Evolutionary conservation across 331 rosid genomes (phyloP), one percentile per base, ranked within the genome.

Genomic region (Rosa hybrid): DNA sequence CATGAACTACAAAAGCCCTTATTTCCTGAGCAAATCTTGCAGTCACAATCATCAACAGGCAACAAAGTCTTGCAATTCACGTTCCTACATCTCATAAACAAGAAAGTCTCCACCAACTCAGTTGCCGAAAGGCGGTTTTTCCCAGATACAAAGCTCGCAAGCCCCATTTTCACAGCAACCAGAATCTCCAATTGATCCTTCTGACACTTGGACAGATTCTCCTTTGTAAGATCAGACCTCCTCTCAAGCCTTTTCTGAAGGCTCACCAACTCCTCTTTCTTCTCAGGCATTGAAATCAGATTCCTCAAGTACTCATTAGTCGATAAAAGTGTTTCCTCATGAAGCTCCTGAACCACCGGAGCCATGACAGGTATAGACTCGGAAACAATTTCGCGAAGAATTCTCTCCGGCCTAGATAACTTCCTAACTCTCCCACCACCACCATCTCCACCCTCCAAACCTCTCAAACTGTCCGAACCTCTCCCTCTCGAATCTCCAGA

Each of bases 1-100:
- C 99, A 96, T 59, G 94, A 86, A 44, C 98, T 92, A 81, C 99
- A 96, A 75, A 96, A 96, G 21, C 99, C 99, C 80, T 87, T 88
- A 45, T 92, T 90, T 25, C 84, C 86, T 1, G 97, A 89, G 85
- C 99, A 96, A 83, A 92, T 86, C 88, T 90, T 88, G 90, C 99
- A 96, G 81, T 96, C 99, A 80, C 99, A 96, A 68, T 96, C 99
- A 82, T 96, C 99, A 69, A 93, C 93, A n/a, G 99, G 99, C 81
- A 96, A 89, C 63, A 86, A 48, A 76, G 72, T 88, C 88, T 86
- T 87, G 89, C 99, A 96, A 64, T 84, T 88, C 56, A 88, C 89
- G 82, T 93, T 96, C 82, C 90, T 91, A 83, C 99, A 96, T 69
- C 91, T 93, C 84, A 45, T 79, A 73, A 83, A 88, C 91, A 90